Percentiles rank a stretch among this genome's conserved stretches.
These are phyloP conservation scores for Megacollybia platyphylla DNA, from an alignment of 1,284 basidiomycete genomes.

Conservation along the genomic window DNA sequence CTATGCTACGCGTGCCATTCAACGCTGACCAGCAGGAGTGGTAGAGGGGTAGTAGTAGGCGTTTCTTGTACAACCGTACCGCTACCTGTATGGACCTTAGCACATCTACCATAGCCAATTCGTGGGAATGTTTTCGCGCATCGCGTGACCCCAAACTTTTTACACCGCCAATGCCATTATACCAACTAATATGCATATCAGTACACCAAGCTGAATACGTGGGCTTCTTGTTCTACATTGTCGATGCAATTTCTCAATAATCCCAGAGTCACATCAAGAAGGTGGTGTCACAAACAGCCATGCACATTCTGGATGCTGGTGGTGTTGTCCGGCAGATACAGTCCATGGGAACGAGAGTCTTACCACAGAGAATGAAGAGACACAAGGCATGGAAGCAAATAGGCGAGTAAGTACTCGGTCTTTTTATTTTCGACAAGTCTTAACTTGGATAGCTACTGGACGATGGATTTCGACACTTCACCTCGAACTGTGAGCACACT, in stretches of 20 bases:
- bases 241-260: conserved; percentile 4
- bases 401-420: conserved; percentile 60
- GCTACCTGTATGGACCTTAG: not conserved
- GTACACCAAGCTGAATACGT: conserved; percentile 67
- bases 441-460: conserved; percentile 60
- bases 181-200: conserved; percentile 70
- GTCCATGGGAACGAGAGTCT: conserved; percentile 60
- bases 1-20: conserved; percentile 1
- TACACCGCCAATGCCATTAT: conserved; percentile 52
- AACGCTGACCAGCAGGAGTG: not conserved
- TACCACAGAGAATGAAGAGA: conserved; percentile 70
- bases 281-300: conserved; percentile 63
- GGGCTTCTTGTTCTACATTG: conserved; percentile 11
- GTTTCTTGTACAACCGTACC: not conserved
- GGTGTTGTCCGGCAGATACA: conserved; percentile 73
- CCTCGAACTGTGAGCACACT: conserved; percentile 56
- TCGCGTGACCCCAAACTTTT: not conserved
- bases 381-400: conserved; percentile 49
- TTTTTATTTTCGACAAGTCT: conserved; percentile 1
- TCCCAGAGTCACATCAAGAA: conserved; percentile 63
- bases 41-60: not conserved
- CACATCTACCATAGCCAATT: too few relatives aligned
- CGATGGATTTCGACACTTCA: conserved; percentile 80
- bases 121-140: too few relatives aligned
- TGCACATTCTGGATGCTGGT: conserved; percentile 64